These are phyloP conservation scores for Trichoderma orchidacearum DNA, from an alignment of 495 filamentous ascomycete species.

Conservation along the genomic window DNA sequence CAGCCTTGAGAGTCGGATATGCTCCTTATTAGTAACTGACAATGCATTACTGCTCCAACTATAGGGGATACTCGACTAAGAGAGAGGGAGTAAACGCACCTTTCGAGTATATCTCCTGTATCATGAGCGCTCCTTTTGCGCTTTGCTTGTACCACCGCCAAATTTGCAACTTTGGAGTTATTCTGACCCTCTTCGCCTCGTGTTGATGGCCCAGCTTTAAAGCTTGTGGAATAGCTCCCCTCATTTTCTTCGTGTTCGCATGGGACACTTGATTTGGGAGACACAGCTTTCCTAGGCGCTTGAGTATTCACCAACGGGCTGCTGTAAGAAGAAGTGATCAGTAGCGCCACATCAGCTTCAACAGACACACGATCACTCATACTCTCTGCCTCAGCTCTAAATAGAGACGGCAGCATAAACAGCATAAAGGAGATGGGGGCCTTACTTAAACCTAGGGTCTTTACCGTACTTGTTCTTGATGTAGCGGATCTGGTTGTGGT, in stretches of 20 bases:
- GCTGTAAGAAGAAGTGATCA: background rate
- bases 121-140: background rate
- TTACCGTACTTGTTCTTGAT: constrained; percentile 4
- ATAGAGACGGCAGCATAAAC: background rate
- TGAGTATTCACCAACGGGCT: background rate
- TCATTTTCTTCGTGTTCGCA: background rate
- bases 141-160: background rate
- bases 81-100: background rate
- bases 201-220: background rate
- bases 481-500: constrained; percentile 4
- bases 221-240: background rate
- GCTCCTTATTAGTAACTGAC: background rate
- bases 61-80: background rate
- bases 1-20: background rate
- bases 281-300: background rate
- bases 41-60: no score
- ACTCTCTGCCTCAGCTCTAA: no score
- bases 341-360: background rate
- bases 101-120: background rate
- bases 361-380: no score
- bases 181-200: background rate
- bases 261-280: background rate
- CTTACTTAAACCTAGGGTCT: constrained; percentile 5
- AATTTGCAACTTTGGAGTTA: background rate
- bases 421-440: background rate